Evolutionary conservation across 2,329 filamentous ascomycete species (phyloP).

Genomic region (Magnaporthiopsis incrustans): DNA sequence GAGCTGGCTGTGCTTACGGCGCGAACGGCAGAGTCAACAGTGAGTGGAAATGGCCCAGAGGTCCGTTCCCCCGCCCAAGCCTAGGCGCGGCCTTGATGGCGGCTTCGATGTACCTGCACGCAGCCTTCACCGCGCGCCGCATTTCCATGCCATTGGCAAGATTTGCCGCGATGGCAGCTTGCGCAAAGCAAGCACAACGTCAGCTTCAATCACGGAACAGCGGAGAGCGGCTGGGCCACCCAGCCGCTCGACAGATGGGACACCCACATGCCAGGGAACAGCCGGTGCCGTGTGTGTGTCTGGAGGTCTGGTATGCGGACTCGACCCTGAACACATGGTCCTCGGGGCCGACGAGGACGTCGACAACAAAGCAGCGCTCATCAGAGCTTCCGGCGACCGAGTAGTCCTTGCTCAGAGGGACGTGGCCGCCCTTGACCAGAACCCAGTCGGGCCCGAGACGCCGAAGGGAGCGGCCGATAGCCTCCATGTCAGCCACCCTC

Average conservation of each 20-base stretch:
- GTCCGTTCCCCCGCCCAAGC: slow-evolving; percentile 60
- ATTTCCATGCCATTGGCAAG: slow-evolving; percentile 52
- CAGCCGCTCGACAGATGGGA: background rate
- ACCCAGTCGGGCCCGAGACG: slow-evolving; percentile 69
- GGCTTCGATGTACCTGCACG: slow-evolving; percentile 63
- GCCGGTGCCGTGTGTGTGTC: slow-evolving; percentile 88
- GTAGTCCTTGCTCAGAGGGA: slow-evolving; percentile 62
- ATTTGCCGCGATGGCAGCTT: slow-evolving; percentile 71
- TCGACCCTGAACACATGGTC: slow-evolving; percentile 54
- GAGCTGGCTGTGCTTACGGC: slow-evolving; percentile 34
- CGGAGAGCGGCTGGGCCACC: background rate
- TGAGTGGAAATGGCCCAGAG: slow-evolving; percentile 74
- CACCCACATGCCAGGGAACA: slow-evolving; percentile 80
- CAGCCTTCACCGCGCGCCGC: slow-evolving; percentile 53
- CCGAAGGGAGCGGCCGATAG: slow-evolving; percentile 58
- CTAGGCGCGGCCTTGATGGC: slow-evolving; percentile 58
- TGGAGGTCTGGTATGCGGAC: slow-evolving; percentile 62
- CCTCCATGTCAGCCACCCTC: slow-evolving; percentile 57
- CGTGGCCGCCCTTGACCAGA: slow-evolving; percentile 83
- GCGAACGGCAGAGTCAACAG: slow-evolving; percentile 59
- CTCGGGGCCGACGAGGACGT: slow-evolving; percentile 62
- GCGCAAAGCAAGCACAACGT: background rate
- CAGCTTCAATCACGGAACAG: background rate
- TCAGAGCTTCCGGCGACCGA: slow-evolving; percentile 47
- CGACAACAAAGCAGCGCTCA: slow-evolving; percentile 61